Base-by-base conservation (phyloP, 2,329 filamentous ascomycete species). In the Xylariaceae sp. region DNA sequence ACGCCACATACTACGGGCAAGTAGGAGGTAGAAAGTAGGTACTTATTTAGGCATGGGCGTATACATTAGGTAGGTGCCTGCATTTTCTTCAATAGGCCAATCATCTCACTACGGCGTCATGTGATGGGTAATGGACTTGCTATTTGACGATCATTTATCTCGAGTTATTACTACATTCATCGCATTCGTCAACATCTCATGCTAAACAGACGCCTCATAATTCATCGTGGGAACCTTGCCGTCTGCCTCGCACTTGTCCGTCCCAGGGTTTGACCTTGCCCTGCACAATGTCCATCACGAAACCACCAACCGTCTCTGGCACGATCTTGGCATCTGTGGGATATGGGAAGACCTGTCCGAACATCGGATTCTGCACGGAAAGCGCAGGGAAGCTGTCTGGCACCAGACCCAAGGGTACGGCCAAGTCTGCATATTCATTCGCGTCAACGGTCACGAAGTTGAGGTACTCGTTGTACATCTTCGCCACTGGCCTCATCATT, bases 391-490 rank as follows among this genome's bases (percentile, higher is more conserved):
- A 54, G 3, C 43, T 40, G 4, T 51, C 57, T 1, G 44, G 37
- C 6, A 47, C 37, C 30, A 71, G 48, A 2, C 72, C 73, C 37
- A 75, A 53, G 29, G 60, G 58, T 7, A 50, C 43, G 1, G 62
- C 52, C 53, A 74, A 68, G 18, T 73, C 66, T 3, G 60, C 63
- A 47, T 75, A 75, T 44, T 74, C 69, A 22, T 50, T 43, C 0
- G 61, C 57, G 42, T 76, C 69, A 2, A 74, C 66, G 1, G 68
- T 73, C 3, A 71, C 66, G 44, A 76, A 76, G 41, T 56, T 59
- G 11, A 76, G 61, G 42, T 72, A 74, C 11, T 74, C 69, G 40
- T 57, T 48, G 52, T 71, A 73, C 47, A 64, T 65, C 44, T 65
- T 66, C 2, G 73, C 72, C 2, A 73, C 51, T 3, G 64, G 60